Evolutionary conservation across 495 filamentous ascomycete genomes (phyloP), one percentile per base, ranked within the genome.

Genomic region (Hamigera avellanea): DNA sequence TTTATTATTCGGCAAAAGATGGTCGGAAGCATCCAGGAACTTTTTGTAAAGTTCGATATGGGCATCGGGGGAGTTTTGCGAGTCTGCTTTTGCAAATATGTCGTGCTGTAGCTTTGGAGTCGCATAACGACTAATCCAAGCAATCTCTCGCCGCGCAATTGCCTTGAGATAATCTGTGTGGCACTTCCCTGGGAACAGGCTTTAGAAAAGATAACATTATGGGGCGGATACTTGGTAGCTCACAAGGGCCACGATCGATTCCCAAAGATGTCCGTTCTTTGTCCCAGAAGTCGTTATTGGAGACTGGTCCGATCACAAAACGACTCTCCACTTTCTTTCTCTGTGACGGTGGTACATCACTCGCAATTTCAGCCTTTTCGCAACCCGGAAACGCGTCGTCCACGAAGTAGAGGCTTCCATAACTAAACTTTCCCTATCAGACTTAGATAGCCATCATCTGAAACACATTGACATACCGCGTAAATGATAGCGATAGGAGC

Each of bases 241-340:
- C 40, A 61, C 56, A 61, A 19, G 56, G 56, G 13, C 61, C 53
- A 32, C 54, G 53, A 41, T 56, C 39, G 14, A 52, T 36, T 18
- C 43, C 38, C 42, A 55, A 48, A 3, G 9, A 29, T 8, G 31
- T 39, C 10, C 48, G 43, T 44, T 52, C 46, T 38, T 52, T 55
- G 34, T 33, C 41, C 57, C 54, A 59, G 37, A 51, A 55, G 0
- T 23, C 32, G 23, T 38, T 48, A 16, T 46, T 42, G 5, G 43
- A 45, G 31, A 49, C 39, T 17, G 57, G 58, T 7, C 58, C 57
- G 42, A 62, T 54, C 26, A 37, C 47, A 33, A 64, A 61, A 14
- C 32, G 37, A 14, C 35, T 21, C 6, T 14, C 41, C 14, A 46
- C 39, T 19, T 26, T 28, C 18, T 38, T 43, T 19, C 40, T 54